These are phyloP conservation scores for Rubroboletus satanas DNA, from an alignment of 768 basidiomycete genomes.

Conservation along the genomic window DNA sequence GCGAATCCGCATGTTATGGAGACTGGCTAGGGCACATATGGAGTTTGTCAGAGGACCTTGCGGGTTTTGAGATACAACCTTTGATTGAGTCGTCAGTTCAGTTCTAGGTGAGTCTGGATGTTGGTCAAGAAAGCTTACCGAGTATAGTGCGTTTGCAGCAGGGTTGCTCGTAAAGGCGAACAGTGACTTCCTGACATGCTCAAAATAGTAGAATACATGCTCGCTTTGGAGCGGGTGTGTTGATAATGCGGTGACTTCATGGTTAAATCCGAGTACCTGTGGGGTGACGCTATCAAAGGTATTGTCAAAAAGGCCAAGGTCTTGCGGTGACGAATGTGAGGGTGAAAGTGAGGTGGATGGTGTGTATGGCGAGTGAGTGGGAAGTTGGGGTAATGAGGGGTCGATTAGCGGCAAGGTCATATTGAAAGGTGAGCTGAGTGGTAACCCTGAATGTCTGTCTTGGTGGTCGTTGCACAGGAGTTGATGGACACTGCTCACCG, in stretches of 20 bases:
- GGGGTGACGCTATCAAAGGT: constrained; percentile 34
- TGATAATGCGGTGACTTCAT: constrained; percentile 23
- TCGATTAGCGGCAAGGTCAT: constrained; percentile 28
- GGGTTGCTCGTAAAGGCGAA: constrained; percentile 61
- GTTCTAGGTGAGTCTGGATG: constrained; percentile 3
- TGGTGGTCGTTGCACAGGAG: constrained; percentile 2
- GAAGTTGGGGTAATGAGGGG: constrained; percentile 25
- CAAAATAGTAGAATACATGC: constrained; percentile 72
- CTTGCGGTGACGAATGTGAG: constrained; percentile 33
- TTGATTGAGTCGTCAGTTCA: constrained; percentile 15
- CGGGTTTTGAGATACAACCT: constrained; percentile 59
- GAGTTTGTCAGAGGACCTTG: constrained; percentile 69
- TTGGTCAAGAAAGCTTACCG: constrained; percentile 42
- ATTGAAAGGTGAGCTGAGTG: constrained; percentile 31
- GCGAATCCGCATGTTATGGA: constrained; percentile 62
- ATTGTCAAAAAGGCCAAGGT: constrained; percentile 30
- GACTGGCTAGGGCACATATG: constrained; percentile 69
- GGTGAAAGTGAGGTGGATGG: constrained; percentile 33
- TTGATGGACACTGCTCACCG: constrained; percentile 15
- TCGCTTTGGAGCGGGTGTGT: constrained; percentile 49
- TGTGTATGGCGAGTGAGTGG: constrained; percentile 33
- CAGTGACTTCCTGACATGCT: constrained; percentile 62
- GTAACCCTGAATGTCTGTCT: constrained; percentile 20
- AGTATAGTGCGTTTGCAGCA: constrained; percentile 61
- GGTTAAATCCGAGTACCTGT: constrained; percentile 28